Evolutionary conservation across 345 rosid genomes (phyloP).

Genomic region (Populus ilicifolia): DNA sequence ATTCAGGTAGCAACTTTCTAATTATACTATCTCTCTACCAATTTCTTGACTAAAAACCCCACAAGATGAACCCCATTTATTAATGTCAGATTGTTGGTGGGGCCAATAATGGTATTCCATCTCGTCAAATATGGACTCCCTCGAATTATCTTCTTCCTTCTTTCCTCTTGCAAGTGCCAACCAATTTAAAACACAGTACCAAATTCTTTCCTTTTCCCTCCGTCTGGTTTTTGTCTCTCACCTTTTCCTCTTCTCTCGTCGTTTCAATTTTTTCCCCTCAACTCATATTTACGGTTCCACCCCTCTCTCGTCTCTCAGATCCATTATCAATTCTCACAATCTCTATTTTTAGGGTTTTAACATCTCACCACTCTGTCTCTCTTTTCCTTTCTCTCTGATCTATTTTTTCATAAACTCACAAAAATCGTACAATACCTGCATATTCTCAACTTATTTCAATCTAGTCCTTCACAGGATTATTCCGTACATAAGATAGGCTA

Average conservation of each 20-base stretch:
- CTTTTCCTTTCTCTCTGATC: slow-evolving; percentile 2
- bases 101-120: neutral
- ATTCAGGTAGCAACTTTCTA: neutral
- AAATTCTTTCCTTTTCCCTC: neutral
- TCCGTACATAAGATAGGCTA: neutral
- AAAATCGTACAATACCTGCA: neutral
- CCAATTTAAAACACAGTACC: neutral
- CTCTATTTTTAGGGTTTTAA: slow-evolving; percentile 13
- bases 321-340: neutral
- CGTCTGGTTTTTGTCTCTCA: neutral
- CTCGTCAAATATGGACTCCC: neutral
- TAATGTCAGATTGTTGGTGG: neutral
- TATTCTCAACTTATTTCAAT: neutral
- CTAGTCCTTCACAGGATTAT: neutral
- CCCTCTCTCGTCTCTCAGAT: slow-evolving; percentile 17
- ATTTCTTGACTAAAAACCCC: neutral
- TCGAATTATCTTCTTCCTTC: neutral
- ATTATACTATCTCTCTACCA: neutral
- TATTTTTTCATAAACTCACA: neutral
- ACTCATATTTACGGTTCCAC: slow-evolving; percentile 12
- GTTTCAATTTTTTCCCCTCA: neutral
- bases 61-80: neutral
- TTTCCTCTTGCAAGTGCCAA: neutral
- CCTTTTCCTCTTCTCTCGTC: neutral
- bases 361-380: neutral